Evolutionary conservation across 2,329 filamentous ascomycete genomes (phyloP).

Genomic region (Stemphylium beticola): DNA sequence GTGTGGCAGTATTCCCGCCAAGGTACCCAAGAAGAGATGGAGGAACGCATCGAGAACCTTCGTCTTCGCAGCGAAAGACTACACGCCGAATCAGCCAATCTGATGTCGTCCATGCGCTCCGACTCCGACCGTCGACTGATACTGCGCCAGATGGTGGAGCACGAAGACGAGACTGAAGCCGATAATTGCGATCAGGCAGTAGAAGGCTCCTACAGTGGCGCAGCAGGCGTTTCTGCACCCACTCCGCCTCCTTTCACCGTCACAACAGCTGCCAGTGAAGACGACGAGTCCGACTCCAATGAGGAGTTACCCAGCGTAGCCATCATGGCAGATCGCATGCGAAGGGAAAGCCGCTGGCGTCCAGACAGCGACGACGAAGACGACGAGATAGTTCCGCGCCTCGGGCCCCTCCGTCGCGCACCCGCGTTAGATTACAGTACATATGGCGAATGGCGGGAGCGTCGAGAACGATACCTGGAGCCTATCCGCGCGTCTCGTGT

Average conservation of each 20-base stretch:
- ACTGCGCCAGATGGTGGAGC: constrained; percentile 21
- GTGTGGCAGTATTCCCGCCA: constrained; percentile 40
- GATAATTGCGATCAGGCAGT: constrained; percentile 43
- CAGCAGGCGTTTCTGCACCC: constrained; percentile 41
- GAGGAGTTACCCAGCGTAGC: constrained; percentile 48
- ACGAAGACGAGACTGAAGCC: constrained; percentile 29
- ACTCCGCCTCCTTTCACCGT: constrained; percentile 51
- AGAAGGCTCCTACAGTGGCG: constrained; percentile 25
- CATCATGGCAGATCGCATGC: constrained; percentile 48
- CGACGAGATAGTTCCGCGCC: constrained; percentile 36
- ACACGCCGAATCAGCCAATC: constrained; percentile 14
- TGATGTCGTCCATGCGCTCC: constrained; percentile 18
- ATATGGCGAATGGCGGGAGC: constrained; percentile 36
- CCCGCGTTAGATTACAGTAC: constrained; percentile 30
- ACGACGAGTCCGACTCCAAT: constrained; percentile 43
- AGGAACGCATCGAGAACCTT: constrained; percentile 36
- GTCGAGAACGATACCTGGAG: constrained; percentile 31
- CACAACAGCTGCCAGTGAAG: constrained; percentile 44
- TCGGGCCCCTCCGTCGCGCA: constrained; percentile 31
- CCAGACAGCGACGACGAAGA: constrained; percentile 48
- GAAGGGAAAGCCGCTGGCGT: constrained; percentile 48
- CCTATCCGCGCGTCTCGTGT: constrained; percentile 41
- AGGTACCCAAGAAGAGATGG: constrained; percentile 32
- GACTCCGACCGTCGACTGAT: constrained; percentile 18
- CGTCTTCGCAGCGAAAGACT: constrained; percentile 24